Conservation (phyloP, 345 rosid genomes). For the Geranium rotundifolium region DNA sequence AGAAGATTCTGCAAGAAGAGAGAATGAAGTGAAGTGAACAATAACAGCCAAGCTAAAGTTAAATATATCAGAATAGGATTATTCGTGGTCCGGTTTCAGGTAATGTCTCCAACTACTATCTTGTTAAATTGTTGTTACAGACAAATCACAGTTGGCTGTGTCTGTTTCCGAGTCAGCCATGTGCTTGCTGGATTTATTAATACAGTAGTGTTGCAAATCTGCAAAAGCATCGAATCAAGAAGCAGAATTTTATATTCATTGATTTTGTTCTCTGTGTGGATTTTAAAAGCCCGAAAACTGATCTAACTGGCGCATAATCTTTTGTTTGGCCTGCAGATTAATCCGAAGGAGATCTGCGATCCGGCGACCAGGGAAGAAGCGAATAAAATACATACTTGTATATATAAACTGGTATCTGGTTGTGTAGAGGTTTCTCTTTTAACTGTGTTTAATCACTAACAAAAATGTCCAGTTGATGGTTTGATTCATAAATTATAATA, state of each 20-base stretch:
- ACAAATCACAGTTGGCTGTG: neutral
- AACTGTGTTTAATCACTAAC: neutral
- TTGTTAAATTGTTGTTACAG: neutral
- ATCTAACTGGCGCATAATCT: neutral
- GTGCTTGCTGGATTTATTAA: neutral
- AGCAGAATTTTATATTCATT: no score
- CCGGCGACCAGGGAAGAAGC: neutral
- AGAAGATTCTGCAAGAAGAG: slow-evolving; percentile 46
- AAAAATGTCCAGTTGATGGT: neutral
- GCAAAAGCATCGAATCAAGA: neutral
- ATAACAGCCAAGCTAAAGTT: no score
- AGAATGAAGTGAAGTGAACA: slow-evolving; percentile 42
- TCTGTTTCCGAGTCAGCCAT: neutral
- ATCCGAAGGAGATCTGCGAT: neutral
- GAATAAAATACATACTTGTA: neutral
- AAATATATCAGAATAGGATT: neutral
- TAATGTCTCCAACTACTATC: neutral
- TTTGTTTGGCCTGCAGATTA: neutral
- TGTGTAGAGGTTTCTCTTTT: neutral
- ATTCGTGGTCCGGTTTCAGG: neutral
- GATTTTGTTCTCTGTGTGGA: neutral
- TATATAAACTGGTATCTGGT: neutral
- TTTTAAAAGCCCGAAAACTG: neutral
- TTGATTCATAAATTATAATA: neutral
- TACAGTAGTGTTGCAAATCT: no score